Percentiles rank a stretch among this genome's conserved stretches.
These are phyloP conservation scores for Trichoderma lentiforme DNA, from an alignment of 2,329 filamentous ascomycete genomes.

Conservation along the genomic window DNA sequence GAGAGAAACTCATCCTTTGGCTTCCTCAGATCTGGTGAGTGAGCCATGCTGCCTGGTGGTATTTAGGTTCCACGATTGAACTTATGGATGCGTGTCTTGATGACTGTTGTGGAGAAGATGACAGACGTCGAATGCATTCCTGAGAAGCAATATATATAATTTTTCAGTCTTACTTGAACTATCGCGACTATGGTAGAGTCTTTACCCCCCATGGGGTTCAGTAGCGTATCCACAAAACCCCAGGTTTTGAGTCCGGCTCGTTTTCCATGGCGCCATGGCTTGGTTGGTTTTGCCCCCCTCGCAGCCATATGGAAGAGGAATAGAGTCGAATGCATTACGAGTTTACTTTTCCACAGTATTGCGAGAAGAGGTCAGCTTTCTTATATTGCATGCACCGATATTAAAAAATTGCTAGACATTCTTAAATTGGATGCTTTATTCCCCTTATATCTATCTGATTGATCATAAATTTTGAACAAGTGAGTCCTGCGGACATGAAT, in stretches of 20 bases:
- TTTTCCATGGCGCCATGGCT: neutral
- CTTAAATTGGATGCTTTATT: neutral
- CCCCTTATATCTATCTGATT: fast-evolving
- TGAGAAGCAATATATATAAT: neutral
- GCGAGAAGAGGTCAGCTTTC: too few relatives aligned
- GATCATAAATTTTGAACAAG: neutral
- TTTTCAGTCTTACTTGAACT: neutral
- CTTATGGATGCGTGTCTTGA: neutral
- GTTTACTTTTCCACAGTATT: neutral
- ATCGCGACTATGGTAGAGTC: neutral
- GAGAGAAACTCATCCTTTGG: slow-evolving; percentile 26
- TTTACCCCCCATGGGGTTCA: slow-evolving; percentile 3
- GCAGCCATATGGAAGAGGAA: slow-evolving; percentile 6
- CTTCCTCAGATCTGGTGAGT: slow-evolving; percentile 9
- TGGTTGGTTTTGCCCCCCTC: neutral
- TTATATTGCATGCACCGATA: neutral
- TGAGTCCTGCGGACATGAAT: neutral
- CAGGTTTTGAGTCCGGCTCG: slow-evolving; percentile 2
- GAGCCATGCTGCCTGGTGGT: neutral
- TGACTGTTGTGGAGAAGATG: neutral
- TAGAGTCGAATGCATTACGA: neutral
- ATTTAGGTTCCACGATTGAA: too few relatives aligned
- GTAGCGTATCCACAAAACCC: slow-evolving; percentile 1
- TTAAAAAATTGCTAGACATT: neutral
- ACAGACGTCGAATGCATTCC: neutral